Evolutionary conservation across 257 asterid species (phyloP).

Genomic region (Solanum tacnaense): DNA sequence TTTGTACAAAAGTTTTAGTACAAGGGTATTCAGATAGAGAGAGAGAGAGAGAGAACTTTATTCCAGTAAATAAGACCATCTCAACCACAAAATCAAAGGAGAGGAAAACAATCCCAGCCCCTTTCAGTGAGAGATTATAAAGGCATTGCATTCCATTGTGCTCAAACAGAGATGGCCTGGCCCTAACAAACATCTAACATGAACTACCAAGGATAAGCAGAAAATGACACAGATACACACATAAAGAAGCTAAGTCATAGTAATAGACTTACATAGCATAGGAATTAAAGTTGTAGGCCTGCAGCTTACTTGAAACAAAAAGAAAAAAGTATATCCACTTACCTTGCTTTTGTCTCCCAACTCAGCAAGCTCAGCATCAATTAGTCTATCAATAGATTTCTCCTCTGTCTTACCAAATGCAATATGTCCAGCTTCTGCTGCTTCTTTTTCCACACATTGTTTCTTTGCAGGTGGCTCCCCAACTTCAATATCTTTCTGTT

Average conservation of each 20-base stretch:
- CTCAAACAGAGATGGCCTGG: not conserved
- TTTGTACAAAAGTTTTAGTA: not conserved
- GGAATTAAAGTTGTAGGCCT: not conserved
- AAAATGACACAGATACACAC: not conserved
- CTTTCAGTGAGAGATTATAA: not conserved
- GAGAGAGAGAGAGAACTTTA: not conserved
- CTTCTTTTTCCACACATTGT: constrained; percentile 33
- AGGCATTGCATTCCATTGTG: not conserved
- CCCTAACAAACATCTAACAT: not conserved
- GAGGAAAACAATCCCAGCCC: not conserved
- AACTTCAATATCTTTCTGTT: constrained; percentile 31
- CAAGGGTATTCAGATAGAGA: not conserved
- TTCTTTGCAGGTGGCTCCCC: constrained; percentile 58
- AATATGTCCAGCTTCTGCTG: constrained; percentile 11
- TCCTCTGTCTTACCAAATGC: constrained; percentile 24
- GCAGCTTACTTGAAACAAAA: not conserved
- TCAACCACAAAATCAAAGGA: not conserved
- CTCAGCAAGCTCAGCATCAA: constrained; percentile 87
- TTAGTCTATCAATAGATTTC: constrained; percentile 68
- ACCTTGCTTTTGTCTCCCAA: constrained; percentile 87
- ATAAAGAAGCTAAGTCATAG: not conserved
- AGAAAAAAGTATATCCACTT: constrained; percentile 6
- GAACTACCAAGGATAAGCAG: not conserved
- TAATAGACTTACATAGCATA: not conserved
- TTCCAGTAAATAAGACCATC: not conserved